phyloP scores from a whole-genome alignment of 345 rosid genomes.

The Eucalyptus microcorys region DNA sequence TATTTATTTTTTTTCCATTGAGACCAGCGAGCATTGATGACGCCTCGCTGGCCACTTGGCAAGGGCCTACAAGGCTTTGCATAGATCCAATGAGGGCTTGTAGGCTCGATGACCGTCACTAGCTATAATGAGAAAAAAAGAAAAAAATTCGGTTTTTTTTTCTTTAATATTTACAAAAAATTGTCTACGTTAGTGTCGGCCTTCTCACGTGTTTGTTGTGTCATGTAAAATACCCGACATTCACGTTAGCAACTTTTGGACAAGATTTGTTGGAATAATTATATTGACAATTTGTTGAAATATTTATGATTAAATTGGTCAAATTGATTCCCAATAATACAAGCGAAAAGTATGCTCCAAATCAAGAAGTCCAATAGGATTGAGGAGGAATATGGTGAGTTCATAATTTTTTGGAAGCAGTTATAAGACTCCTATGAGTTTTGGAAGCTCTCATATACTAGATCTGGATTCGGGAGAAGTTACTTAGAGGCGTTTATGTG shows the following conservation, averaged over 20 bases:
- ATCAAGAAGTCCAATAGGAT: not conserved
- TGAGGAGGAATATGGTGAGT: not conserved
- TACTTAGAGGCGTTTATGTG: not conserved
- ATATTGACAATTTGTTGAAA: no score
- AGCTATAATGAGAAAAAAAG: not conserved
- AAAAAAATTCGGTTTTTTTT: no score
- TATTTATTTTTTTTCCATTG: not conserved
- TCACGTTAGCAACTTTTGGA: no score
- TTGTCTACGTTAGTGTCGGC: no score
- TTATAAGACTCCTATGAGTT: not conserved
- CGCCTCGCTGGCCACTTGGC: not conserved
- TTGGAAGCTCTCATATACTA: not conserved
- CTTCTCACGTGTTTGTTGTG: accelerated
- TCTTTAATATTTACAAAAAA: no score
- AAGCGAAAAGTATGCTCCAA: not conserved
- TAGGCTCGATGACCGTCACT: accelerated
- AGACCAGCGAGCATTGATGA: accelerated
- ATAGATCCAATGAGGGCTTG: not conserved
- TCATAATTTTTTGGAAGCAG: not conserved
- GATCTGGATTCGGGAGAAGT: not conserved
- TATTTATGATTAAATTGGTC: no score
- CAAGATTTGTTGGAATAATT: no score
- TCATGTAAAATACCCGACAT: not conserved
- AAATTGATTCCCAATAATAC: no score
- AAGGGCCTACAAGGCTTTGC: not conserved